These are phyloP conservation scores for Phytopythium helicoides DNA, from an alignment of 352 stramenopile genomes.

Conservation along the genomic window DNA sequence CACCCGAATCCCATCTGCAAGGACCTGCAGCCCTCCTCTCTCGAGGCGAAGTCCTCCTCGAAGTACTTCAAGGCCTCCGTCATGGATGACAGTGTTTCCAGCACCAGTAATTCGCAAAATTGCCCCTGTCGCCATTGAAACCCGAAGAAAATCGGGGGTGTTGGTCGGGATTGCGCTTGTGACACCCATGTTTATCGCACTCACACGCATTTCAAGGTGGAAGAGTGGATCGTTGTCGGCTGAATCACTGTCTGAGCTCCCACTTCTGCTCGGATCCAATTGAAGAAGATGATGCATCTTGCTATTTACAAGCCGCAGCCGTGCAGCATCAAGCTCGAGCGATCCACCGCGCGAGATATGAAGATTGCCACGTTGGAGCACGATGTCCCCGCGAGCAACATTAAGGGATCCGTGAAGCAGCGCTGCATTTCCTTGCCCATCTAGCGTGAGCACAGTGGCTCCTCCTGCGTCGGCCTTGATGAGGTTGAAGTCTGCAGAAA, in stretches of 20 bases:
- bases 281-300: constrained; percentile 35
- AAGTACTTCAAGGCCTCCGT: constrained; percentile 57
- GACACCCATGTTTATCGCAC: constrained; percentile 4
- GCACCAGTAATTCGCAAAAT: constrained; percentile 51
- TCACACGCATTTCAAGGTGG: constrained; percentile 25
- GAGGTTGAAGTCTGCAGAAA: constrained; percentile 63
- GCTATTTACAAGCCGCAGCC: constrained; percentile 39
- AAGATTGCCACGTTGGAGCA: constrained; percentile 39
- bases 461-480: constrained; percentile 56
- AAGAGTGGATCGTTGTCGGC: constrained; percentile 20
- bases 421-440: constrained; percentile 42
- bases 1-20: constrained; percentile 52
- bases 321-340: constrained; percentile 44
- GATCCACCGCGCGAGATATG: constrained; percentile 32
- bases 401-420: constrained; percentile 42
- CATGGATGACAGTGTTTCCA: constrained; percentile 53
- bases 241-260: neutral
- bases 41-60: constrained; percentile 56
- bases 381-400: constrained; percentile 46
- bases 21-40: constrained; percentile 53
- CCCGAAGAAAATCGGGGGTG: constrained; percentile 44
- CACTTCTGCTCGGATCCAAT: constrained; percentile 5
- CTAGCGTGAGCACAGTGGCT: constrained; percentile 56
- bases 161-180: constrained; percentile 12
- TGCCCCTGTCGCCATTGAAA: constrained; percentile 28